Conservation (phyloP, 2,329 filamentous ascomycete genomes). For the Helotiales sp. region DNA sequence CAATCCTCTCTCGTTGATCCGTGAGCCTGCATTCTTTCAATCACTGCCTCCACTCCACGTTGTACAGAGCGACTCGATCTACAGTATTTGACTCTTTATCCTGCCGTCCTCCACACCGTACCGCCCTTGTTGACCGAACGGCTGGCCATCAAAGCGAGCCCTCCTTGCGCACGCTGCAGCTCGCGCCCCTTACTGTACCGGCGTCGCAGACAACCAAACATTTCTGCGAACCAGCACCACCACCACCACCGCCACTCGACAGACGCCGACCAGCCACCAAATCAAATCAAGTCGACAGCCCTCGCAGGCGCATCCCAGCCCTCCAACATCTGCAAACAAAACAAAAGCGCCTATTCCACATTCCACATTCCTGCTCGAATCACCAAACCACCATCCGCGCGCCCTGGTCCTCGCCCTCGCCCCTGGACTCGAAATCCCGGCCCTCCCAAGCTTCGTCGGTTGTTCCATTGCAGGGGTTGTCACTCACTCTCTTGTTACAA, state of each 20-base stretch:
- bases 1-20: no score
- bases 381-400: background rate
- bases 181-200: no score
- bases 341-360: background rate
- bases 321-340: background rate
- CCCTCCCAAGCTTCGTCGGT: constrained; percentile 33
- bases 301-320: background rate
- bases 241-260: background rate
- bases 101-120: no score
- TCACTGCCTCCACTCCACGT: no score
- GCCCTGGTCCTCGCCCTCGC: background rate
- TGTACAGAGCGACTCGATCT: no score
- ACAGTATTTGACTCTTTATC: no score
- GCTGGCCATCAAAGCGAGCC: no score
- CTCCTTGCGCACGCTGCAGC: no score
- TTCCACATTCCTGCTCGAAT: no score
- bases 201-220: background rate
- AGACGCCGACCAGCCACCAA: background rate
- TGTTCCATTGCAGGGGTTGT: constrained; percentile 31
- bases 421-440: constrained; percentile 1
- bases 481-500: constrained; percentile 36
- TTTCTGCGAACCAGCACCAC: background rate
- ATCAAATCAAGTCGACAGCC: background rate
- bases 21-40: no score
- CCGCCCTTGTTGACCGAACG: no score